Evolutionary conservation across 768 basidiomycete species (phyloP), one percentile per base, ranked within the genome.

Genomic region (Amanita rubescens): DNA sequence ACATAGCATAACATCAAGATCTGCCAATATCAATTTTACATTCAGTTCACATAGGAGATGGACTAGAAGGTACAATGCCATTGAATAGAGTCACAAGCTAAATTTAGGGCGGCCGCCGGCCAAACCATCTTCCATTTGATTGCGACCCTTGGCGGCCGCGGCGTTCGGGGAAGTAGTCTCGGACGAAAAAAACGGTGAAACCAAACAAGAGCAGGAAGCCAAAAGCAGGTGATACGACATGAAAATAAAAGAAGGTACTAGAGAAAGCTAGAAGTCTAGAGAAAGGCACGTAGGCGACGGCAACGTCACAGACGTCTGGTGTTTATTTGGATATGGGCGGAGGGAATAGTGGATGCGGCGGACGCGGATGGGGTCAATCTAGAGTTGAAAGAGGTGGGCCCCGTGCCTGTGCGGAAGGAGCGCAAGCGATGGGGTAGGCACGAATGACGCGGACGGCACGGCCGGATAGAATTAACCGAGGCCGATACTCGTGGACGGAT

Each of bases 391-490:
- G 30, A 30, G 44, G 44, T 20, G 48, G 48, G 37, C 33, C 17
- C 7, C 11, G 43, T n/a, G 43, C n/a, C 27, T 30, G 43, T 2
- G n/a, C 12, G 43, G 7, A 48, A 34, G 5, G 45, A 39, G 49
- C 37, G 49, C n/a, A 37, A 49, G 49, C 35, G 49, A 50, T 50
- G 49, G 34, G 37, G 49, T 25, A 50, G 49, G 37, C 10, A 51
- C 35, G 49, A 24, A 39, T 38, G 49, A 41, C 37, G 49, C 49
- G 49, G 41, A 10, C 32, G 39, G 52, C 17, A 46, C 42, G 52
- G 49, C 49, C 37, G 49, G 52, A 11, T n/a, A n/a, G n/a, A n/a
- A 34, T 17, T n/a, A 46, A 37, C 52, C 43, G 43, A 53, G 43
- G 34, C 52, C 39, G 52, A 22, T 33, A 43, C 51, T 25, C 39